Percentiles rank a stretch among this genome's conserved stretches.
These are phyloP conservation scores for Globisporangium yorkense DNA, from an alignment of 352 stramenopile genomes.

Conservation along the genomic window DNA sequence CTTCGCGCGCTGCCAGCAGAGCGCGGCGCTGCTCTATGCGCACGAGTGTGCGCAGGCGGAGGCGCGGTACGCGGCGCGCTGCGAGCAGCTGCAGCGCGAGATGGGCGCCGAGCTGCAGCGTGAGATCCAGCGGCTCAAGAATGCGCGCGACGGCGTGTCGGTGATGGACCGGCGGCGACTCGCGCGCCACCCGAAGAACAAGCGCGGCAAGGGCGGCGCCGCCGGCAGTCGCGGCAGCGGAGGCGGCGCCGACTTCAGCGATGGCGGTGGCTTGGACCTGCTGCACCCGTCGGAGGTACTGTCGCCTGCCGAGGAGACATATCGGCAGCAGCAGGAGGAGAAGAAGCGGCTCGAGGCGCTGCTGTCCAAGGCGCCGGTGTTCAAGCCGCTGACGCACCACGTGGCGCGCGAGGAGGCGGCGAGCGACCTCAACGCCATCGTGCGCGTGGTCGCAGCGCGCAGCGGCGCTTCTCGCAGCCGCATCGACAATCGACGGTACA, in stretches of 20 bases:
- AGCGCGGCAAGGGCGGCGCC: slow-evolving; percentile 6
- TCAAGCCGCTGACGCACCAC: slow-evolving; percentile 34
- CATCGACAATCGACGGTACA: background rate
- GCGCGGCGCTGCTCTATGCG: slow-evolving; percentile 25
- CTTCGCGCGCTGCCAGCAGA: slow-evolving; percentile 23
- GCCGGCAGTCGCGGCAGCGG: background rate
- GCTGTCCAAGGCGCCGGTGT: slow-evolving; percentile 43
- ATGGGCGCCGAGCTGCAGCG: slow-evolving; percentile 45
- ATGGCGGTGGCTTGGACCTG: slow-evolving; percentile 12
- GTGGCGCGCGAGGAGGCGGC: slow-evolving; percentile 23
- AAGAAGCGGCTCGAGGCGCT: slow-evolving; percentile 51
- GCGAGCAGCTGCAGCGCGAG: slow-evolving; percentile 37
- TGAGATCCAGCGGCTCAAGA: slow-evolving; percentile 50
- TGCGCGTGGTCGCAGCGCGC: slow-evolving; percentile 10
- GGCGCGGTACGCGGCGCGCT: slow-evolving; percentile 34
- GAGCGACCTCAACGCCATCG: slow-evolving; percentile 37
- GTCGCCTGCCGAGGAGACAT: slow-evolving; percentile 22
- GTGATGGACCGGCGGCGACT: slow-evolving; percentile 54
- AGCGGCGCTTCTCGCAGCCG: background rate
- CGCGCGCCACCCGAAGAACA: slow-evolving; percentile 13
- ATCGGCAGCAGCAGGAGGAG: slow-evolving; percentile 37
- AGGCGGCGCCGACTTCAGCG: background rate
- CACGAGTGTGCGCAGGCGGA: slow-evolving; percentile 36
- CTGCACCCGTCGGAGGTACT: slow-evolving; percentile 1
- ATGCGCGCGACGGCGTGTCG: slow-evolving; percentile 53